These are phyloP conservation scores for Nemania diffusa DNA, from an alignment of 2,329 filamentous ascomycete species.

Conservation along the genomic window DNA sequence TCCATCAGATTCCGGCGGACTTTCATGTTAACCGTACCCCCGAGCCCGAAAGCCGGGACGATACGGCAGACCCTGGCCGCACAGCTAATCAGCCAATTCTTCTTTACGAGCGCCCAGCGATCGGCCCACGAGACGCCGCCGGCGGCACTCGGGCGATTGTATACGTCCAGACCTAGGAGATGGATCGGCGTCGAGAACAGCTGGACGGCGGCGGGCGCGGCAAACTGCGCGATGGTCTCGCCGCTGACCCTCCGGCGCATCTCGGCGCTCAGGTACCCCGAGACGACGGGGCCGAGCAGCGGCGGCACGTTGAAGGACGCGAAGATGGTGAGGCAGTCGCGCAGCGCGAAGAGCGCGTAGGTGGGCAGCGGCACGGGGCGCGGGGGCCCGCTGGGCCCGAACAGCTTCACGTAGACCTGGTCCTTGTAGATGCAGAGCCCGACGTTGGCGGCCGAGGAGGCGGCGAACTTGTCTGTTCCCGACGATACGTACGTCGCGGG, in stretches of 20 bases:
- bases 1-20: conserved; percentile 75
- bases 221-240: conserved; percentile 78
- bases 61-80: conserved; percentile 84
- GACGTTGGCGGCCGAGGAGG: conserved; percentile 85
- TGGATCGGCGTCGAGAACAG: conserved; percentile 84
- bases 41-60: conserved; percentile 87
- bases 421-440: conserved; percentile 90
- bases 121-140: conserved; percentile 59
- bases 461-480: conserved; percentile 82
- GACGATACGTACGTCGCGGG: conserved; percentile 73
- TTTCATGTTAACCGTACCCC: conserved; percentile 84
- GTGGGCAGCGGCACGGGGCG: conserved; percentile 73
- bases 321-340: conserved; percentile 91
- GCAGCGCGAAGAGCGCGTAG: conserved; percentile 80
- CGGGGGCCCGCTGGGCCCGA: conserved; percentile 68
- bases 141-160: conserved; percentile 69
- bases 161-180: conserved; percentile 84
- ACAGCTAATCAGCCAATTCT: conserved; percentile 80
- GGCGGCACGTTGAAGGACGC: conserved; percentile 91
- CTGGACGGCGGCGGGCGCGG: conserved; percentile 82
- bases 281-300: conserved; percentile 76
- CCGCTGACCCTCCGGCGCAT: conserved; percentile 62
- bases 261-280: conserved; percentile 63
- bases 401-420: conserved; percentile 83
- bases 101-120: conserved; percentile 73